phyloP scores from a whole-genome alignment of 352 stramenopile genomes.

The Aphanomyces cochlioides region DNA sequence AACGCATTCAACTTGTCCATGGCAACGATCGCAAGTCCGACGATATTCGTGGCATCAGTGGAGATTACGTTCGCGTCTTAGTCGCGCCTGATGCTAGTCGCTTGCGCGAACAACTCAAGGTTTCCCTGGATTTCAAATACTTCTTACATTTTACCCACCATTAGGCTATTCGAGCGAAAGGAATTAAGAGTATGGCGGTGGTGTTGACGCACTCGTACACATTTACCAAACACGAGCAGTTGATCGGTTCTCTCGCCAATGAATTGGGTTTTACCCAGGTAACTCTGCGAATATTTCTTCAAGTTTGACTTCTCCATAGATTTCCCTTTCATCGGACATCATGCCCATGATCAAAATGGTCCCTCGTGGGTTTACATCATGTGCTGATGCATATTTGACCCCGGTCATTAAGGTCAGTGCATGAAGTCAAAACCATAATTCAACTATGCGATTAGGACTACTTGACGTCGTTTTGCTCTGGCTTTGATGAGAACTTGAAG shows the following conservation, averaged over 20 bases:
- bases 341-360: conserved; percentile 99
- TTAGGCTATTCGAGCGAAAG: conserved; percentile 58
- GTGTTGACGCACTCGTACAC: conserved; percentile 95
- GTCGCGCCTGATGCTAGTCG: conserved; percentile 74
- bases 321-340: conserved; percentile 87
- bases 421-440: too few relatives aligned
- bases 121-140: conserved; percentile 19
- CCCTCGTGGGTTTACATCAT: conserved; percentile 94
- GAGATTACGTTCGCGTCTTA: conserved; percentile 84
- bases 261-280: conserved; percentile 95
- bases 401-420: conserved; percentile 89
- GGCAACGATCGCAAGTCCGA: conserved; percentile 48
- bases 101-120: conserved; percentile 81
- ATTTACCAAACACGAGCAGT: conserved; percentile 91
- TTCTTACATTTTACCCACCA: neutral
- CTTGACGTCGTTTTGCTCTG: conserved; percentile 92
- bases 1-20: conserved; percentile 91
- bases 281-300: conserved; percentile 35
- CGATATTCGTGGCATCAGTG: conserved; percentile 80
- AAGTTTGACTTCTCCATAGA: conserved; percentile 26
- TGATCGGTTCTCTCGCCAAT: conserved; percentile 83
- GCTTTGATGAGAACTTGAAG: conserved; percentile 92
- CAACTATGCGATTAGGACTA: conserved; percentile 61
- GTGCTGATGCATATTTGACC: conserved; percentile 97
- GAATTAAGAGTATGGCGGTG: conserved; percentile 93